A percentile compares a stretch with the other conserved stretches of the same genome.
Conservation (phyloP, 192 early-diverging fungal genomes). For the Coemansia sp. region DNA sequence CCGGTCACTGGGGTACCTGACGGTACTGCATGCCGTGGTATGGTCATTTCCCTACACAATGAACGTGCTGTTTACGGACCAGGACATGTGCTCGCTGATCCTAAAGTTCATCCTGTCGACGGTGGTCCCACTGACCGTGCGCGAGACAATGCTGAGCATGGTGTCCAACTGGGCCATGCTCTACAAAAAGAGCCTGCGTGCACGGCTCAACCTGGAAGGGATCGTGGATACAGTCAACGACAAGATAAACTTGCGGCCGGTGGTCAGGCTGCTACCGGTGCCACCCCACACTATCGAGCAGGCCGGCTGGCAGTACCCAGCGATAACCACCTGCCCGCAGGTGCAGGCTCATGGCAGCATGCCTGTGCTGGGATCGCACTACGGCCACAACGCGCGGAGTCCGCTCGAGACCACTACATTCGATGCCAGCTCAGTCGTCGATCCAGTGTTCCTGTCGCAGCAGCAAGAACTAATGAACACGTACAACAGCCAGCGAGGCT, state of each 20-base stretch:
- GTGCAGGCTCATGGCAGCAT: constrained; percentile 11
- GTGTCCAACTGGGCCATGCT: constrained; percentile 45
- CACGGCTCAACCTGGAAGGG: constrained; percentile 28
- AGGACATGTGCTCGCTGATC: constrained; percentile 9
- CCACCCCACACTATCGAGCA: constrained; percentile 23
- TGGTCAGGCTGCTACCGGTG: constrained; percentile 15
- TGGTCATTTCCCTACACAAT: constrained; percentile 41
- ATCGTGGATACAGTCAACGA: constrained; percentile 31
- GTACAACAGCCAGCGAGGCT: neutral
- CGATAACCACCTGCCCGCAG: neutral
- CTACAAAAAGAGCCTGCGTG: constrained; percentile 15
- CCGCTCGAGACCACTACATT: neutral
- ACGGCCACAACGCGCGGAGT: neutral
- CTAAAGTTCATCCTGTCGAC: constrained; percentile 19
- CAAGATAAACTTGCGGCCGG: constrained; percentile 15
- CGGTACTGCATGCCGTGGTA: constrained; percentile 34
- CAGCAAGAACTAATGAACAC: constrained; percentile 23
- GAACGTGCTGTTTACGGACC: constrained; percentile 23
- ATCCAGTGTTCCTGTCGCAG: constrained; percentile 25
- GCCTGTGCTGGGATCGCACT: neutral
- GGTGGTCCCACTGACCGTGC: constrained; percentile 25
- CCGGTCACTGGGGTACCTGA: constrained; percentile 26
- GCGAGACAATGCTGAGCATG: constrained; percentile 42
- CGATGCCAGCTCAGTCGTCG: neutral
- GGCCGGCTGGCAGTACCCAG: constrained; percentile 28